Conservation (phyloP, 179 eudicot species). For the Camellia oleifera region DNA sequence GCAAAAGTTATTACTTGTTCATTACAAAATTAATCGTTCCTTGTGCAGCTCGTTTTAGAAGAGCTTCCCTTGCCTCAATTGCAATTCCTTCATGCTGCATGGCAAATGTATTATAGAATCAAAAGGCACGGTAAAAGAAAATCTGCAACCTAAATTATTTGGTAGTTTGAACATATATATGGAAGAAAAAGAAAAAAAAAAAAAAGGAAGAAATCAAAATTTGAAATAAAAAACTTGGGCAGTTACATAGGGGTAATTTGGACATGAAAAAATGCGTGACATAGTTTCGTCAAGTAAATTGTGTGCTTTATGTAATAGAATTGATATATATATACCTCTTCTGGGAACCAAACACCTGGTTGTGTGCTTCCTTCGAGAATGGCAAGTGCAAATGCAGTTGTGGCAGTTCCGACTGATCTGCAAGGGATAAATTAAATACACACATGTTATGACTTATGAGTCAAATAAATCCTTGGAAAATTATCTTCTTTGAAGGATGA, state of each 20-base stretch:
- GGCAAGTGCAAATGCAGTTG: constrained; percentile 84
- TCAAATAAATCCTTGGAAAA: background rate
- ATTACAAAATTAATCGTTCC: constrained; percentile 77
- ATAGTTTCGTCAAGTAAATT: too few species aligned
- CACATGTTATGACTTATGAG: background rate
- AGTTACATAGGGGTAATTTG: too few species aligned
- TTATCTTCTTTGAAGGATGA: background rate
- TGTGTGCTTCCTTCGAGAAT: constrained; percentile 90
- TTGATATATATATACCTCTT: constrained; percentile 58
- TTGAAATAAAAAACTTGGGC: too few species aligned
- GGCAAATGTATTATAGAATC: background rate
- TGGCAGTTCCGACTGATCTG: constrained; percentile 88
- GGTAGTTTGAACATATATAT: background rate
- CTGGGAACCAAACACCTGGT: constrained; percentile 98
- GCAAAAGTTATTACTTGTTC: constrained; percentile 59
- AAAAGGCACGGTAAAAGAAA: background rate
- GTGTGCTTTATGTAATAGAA: too few species aligned
- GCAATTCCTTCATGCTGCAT: constrained; percentile 85
- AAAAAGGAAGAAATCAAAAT: too few species aligned
- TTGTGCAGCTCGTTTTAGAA: constrained; percentile 72
- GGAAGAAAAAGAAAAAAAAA: too few species aligned
- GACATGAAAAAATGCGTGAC: too few species aligned
- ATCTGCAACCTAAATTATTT: background rate
- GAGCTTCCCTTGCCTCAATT: constrained; percentile 74
- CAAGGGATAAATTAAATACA: constrained; percentile 17